Conservation (phyloP, 2,329 filamentous ascomycete species). For the Blastomyces emzantsi region DNA sequence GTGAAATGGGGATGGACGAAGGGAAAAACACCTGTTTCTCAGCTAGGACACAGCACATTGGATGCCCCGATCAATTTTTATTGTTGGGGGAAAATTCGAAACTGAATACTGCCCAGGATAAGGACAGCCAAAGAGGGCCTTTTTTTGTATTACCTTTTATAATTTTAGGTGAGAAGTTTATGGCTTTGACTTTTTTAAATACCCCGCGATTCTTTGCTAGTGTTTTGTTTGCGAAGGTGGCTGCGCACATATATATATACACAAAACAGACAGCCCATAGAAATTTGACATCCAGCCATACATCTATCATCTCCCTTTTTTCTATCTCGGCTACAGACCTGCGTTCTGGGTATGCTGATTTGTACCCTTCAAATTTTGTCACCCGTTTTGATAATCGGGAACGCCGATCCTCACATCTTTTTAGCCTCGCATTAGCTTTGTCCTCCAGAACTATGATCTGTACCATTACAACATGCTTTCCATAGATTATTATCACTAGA, state of each 20-base stretch:
- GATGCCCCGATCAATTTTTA: conserved; percentile 7
- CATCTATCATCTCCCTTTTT: neutral
- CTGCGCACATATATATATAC: neutral
- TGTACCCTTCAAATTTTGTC: neutral
- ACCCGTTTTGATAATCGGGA: neutral
- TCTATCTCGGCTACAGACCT: neutral
- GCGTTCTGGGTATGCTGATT: neutral
- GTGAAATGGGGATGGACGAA: neutral
- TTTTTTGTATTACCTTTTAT: neutral
- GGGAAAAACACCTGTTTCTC: neutral
- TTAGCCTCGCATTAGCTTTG: neutral
- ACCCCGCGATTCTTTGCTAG: neutral
- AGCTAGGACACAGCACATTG: neutral
- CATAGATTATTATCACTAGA: neutral
- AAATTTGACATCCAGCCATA: neutral
- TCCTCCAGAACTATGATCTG: too few species aligned
- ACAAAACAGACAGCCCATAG: neutral
- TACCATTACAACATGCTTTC: too few species aligned
- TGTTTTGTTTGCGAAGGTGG: neutral
- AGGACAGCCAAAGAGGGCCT: neutral
- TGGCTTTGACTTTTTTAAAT: too few species aligned
- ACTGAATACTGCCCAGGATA: neutral
- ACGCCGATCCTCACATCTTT: neutral
- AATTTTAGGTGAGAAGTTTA: too few species aligned
- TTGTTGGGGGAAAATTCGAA: neutral